Evolutionary conservation across 2,329 filamentous ascomycete genomes (phyloP).

Genomic region (Aspergillus sp.): DNA sequence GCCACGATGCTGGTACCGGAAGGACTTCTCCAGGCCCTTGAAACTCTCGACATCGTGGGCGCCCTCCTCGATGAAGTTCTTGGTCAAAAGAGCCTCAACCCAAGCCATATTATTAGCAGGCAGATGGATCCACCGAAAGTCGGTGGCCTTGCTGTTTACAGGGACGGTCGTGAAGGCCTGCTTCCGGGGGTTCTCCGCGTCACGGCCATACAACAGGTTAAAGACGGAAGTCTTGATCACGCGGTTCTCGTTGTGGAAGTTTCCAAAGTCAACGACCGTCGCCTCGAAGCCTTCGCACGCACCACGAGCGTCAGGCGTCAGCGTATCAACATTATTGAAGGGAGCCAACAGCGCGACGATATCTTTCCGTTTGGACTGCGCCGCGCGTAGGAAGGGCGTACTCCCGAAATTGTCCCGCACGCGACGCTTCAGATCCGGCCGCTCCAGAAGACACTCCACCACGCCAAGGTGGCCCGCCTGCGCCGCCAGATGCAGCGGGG

Average conservation of each 20-base stretch:
- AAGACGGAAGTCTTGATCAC: constrained; percentile 51
- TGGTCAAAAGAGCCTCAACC: constrained; percentile 63
- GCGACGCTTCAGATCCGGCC: constrained; percentile 29
- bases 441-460: constrained; percentile 35
- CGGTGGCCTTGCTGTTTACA: constrained; percentile 47
- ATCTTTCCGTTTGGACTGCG: constrained; percentile 38
- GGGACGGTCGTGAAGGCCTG: constrained; percentile 49
- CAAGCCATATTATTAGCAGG: constrained; percentile 57
- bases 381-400: constrained; percentile 41
- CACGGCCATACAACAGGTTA: constrained; percentile 53
- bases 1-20: constrained; percentile 62
- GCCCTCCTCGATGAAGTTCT: constrained; percentile 63
- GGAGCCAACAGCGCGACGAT: constrained; percentile 36
- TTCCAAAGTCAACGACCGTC: constrained; percentile 55
- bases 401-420: constrained; percentile 40
- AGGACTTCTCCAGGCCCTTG: constrained; percentile 61
- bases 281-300: constrained; percentile 53
- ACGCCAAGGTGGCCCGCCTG: constrained; percentile 39
- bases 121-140: constrained; percentile 55
- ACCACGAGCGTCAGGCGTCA: constrained; percentile 39
- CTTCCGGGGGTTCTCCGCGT: constrained; percentile 44
- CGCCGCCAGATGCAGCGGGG: constrained; percentile 40
- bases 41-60: constrained; percentile 63
- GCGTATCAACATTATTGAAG: constrained; percentile 36
- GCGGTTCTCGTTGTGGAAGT: constrained; percentile 42